Evolutionary conservation across 768 basidiomycete species (phyloP).

Genomic region (Serendipita sp.): DNA sequence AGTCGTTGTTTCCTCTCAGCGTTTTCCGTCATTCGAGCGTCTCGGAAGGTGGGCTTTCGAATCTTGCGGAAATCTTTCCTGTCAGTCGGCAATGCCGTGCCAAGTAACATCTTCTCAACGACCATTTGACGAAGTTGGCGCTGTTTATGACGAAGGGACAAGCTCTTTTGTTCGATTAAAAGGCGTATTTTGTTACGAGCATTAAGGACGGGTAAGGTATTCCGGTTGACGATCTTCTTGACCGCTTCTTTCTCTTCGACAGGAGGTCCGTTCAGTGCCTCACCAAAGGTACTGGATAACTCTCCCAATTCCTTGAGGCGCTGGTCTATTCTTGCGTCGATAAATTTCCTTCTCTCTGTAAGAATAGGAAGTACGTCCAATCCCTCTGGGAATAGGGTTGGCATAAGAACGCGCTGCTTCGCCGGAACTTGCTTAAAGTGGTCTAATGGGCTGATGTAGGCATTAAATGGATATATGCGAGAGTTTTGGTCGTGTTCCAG

Average conservation of each 20-base stretch:
- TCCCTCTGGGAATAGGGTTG: conserved; percentile 78
- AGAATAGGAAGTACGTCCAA: conserved; percentile 85
- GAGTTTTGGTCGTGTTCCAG: conserved; percentile 69
- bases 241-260: conserved; percentile 23
- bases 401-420: conserved; percentile 67
- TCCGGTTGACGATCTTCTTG: conserved; percentile 11
- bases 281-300: conserved; percentile 65
- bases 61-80: conserved; percentile 79
- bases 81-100: conserved; percentile 78
- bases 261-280: conserved; percentile 47
- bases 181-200: conserved; percentile 76
- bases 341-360: conserved; percentile 80
- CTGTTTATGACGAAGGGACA: conserved; percentile 83
- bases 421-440: conserved; percentile 60
- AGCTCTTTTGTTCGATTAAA: conserved; percentile 81
- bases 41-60: conserved; percentile 73
- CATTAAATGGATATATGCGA: conserved; percentile 83
- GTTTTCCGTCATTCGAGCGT: conserved; percentile 78
- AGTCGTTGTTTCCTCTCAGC: conserved; percentile 81
- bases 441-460: conserved; percentile 53
- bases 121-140: conserved; percentile 71
- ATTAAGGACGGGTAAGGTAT: conserved; percentile 34
- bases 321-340: conserved; percentile 79
- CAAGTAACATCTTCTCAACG: conserved; percentile 75
- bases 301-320: conserved; percentile 74